Evolutionary conservation across 768 basidiomycete genomes (phyloP), one percentile per base, ranked within the genome.

Genomic region (Dendrothele bispora): DNA sequence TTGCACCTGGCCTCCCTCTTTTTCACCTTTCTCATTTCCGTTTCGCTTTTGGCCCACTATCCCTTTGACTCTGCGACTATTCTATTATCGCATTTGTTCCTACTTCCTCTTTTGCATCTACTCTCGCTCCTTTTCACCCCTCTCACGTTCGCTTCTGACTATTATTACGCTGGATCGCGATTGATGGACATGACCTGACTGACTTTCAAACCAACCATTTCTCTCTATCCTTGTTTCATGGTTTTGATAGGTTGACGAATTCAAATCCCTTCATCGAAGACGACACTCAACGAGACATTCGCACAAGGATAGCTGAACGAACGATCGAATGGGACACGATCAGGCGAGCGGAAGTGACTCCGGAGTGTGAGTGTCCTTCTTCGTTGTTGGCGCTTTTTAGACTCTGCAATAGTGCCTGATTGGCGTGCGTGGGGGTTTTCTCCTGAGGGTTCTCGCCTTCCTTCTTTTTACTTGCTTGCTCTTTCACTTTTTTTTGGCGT

Each of bases 201-300:
- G n/a, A n/a, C n/a, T n/a, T n/a, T n/a, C n/a, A n/a, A n/a, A n/a
- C n/a, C n/a, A n/a, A n/a, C 14, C 4, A 10, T 38, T 32, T 32
- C 30, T 10, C 30, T 32, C 30, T 32, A 32, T 10, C 30, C 10
- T 22, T 21, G 17, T 48, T 50, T 34, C 20, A 35, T 4, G 20
- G 39, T 43, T 46, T 36, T 35, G 38, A 48, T 53, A 91, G 88
- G 88, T 64, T 94, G 34, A 85, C 88, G 0, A 86, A 88, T 60
- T 60, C 81, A 1, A 81, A 76, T 27, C 92, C 94, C 0, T 95
- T 98, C 68, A 72, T 86, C 28, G 91, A 94, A 53, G 82, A 90
- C 28, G 81, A 81, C n/a, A 67, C 66, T 30, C 70, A 75, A 22
- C 66, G 70, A 2, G 82, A 84, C 44, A 71, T 94, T 32, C 79